Evolutionary conservation across 768 basidiomycete genomes (phyloP).

Genomic region (Butyriboletus loyo): DNA sequence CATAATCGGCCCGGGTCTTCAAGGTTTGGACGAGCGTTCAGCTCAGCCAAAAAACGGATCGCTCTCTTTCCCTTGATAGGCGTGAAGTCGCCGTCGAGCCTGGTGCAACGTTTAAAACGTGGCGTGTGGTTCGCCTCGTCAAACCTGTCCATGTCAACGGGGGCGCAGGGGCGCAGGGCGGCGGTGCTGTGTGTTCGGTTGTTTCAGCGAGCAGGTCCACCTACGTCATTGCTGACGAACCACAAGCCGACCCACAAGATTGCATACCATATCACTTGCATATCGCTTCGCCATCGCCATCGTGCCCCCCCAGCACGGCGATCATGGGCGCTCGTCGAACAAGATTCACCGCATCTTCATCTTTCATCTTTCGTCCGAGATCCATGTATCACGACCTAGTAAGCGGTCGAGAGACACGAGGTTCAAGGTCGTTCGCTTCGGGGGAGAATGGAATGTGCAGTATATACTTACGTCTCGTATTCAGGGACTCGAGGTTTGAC

Average conservation of each 20-base stretch:
- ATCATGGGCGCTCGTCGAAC: conserved; percentile 9
- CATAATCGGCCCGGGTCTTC: too few species aligned
- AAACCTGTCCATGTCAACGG: too few species aligned
- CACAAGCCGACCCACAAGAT: too few species aligned
- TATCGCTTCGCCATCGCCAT: too few species aligned
- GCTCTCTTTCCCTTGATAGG: not conserved
- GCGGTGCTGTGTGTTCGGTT: conserved; percentile 2
- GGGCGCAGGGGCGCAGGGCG: too few species aligned
- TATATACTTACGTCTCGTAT: not conserved
- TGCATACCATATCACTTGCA: too few species aligned
- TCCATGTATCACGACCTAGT: not conserved
- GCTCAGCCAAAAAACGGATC: too few species aligned
- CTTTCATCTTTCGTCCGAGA: too few species aligned
- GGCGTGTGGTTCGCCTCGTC: conserved; percentile 3
- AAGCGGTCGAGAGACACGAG: conserved; percentile 6
- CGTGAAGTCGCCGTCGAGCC: not conserved
- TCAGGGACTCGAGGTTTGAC: conserved; percentile 5
- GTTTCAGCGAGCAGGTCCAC: not conserved
- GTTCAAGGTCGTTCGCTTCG: conserved; percentile 11
- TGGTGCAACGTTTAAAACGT: not conserved
- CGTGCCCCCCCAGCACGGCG: too few species aligned
- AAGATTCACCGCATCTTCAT: not conserved
- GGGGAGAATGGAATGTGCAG: not conserved
- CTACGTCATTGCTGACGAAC: too few species aligned
- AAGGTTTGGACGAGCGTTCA: too few species aligned